phyloP scores from a whole-genome alignment of 768 basidiomycete genomes.

The Hemileccinum impolitum region DNA sequence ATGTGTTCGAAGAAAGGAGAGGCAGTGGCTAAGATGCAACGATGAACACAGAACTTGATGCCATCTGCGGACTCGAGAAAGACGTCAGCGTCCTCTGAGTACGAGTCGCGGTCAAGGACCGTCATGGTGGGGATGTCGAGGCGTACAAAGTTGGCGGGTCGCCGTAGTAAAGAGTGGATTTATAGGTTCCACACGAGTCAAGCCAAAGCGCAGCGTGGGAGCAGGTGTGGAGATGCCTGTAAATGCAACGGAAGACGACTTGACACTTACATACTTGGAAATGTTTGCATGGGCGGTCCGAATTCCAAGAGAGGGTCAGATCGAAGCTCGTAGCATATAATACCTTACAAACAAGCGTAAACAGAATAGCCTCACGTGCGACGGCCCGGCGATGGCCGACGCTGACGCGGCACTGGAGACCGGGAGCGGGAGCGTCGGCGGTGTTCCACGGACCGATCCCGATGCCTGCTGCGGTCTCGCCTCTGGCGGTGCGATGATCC shows the following conservation, averaged over 20 bases:
- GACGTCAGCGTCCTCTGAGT: constrained; percentile 50
- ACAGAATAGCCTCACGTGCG: constrained; percentile 11
- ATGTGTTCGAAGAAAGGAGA: constrained; percentile 69
- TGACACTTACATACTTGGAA: constrained; percentile 22
- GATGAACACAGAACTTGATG: constrained; percentile 58
- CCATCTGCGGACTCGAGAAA: constrained; percentile 44
- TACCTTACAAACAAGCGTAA: constrained; percentile 22
- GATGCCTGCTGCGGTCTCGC: constrained; percentile 52
- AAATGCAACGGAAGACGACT: not conserved
- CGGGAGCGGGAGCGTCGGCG: constrained; percentile 24
- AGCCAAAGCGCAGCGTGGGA: not conserved
- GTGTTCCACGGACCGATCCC: constrained; percentile 33
- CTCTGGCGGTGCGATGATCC: constrained; percentile 37
- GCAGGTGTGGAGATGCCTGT: not conserved
- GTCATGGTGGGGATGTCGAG: constrained; percentile 22
- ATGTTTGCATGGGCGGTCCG: constrained; percentile 3
- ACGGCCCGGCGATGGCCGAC: constrained; percentile 31
- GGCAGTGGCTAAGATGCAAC: constrained; percentile 56
- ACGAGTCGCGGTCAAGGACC: constrained; percentile 34
- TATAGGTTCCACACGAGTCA: constrained; percentile 20
- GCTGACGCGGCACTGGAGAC: constrained; percentile 21
- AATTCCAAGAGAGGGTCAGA: constrained; percentile 13
- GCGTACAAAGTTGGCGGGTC: not conserved
- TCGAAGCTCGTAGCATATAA: constrained; percentile 2
- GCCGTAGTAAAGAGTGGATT: constrained; percentile 4